Percentiles rank a stretch among this genome's conserved stretches.
Evolutionary conservation across 768 basidiomycete genomes (phyloP).

Genomic region (Phanerodontia chrysosporium): DNA sequence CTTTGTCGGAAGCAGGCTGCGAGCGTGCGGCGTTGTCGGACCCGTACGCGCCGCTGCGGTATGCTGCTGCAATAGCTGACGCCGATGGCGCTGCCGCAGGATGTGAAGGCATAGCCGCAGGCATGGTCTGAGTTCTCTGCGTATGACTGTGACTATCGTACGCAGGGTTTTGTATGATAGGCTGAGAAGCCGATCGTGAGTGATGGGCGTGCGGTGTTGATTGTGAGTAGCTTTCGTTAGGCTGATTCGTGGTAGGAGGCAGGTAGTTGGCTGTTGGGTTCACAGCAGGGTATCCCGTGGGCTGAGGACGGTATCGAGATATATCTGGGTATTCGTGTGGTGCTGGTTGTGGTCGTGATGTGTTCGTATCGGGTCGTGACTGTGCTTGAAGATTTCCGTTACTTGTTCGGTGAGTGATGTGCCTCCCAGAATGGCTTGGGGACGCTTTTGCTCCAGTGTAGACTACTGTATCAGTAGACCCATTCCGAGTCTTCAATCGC

Average conservation of each 20-base stretch:
- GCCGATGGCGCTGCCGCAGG: slow-evolving; percentile 14
- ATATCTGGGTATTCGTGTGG: slow-evolving; percentile 25
- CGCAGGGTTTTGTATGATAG: not conserved
- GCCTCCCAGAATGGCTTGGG: slow-evolving; percentile 14
- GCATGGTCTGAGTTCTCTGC: not conserved
- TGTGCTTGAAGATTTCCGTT: slow-evolving; percentile 16
- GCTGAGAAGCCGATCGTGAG: slow-evolving; percentile 9
- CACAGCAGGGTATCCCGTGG: slow-evolving; percentile 5
- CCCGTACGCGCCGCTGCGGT: slow-evolving; percentile 8
- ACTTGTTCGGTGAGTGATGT: slow-evolving; percentile 18
- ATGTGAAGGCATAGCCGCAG: not conserved
- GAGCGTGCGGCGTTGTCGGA: slow-evolving; percentile 5
- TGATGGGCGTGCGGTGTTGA: slow-evolving; percentile 1
- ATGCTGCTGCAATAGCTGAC: slow-evolving; percentile 14
- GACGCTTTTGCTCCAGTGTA: slow-evolving; percentile 19
- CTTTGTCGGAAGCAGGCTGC: slow-evolving; percentile 11
- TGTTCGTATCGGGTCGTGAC: slow-evolving; percentile 23
- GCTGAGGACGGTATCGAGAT: slow-evolving; percentile 23
- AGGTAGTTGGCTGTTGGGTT: not conserved
- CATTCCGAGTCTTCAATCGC: slow-evolving; percentile 22
- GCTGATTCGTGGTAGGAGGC: slow-evolving; percentile 1
- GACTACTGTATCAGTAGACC: slow-evolving; percentile 24
- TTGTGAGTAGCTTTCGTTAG: not conserved
- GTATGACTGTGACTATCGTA: not conserved
- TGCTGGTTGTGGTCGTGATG: slow-evolving; percentile 17